Evolutionary conservation across 148 eudicot species (phyloP).

Genomic region (Rheum nobile): DNA sequence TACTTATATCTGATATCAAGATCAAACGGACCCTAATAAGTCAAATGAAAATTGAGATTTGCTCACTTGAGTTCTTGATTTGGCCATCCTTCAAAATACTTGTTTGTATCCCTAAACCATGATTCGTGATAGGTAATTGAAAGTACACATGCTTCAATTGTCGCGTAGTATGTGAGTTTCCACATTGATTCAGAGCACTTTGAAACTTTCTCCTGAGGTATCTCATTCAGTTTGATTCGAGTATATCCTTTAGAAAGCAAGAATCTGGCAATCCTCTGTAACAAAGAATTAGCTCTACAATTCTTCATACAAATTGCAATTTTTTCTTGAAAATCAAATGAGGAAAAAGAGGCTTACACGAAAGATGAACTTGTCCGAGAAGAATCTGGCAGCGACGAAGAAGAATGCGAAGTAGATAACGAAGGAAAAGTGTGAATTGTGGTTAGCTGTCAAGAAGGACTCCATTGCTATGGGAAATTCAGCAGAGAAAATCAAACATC

Average conservation of each 20-base stretch:
- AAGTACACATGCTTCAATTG: slow-evolving; percentile 46
- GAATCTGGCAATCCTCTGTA: slow-evolving; percentile 68
- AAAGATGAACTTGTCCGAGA: slow-evolving; percentile 60
- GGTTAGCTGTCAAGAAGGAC: slow-evolving; percentile 26
- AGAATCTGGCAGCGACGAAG: slow-evolving; percentile 52
- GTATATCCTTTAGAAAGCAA: slow-evolving; percentile 30
- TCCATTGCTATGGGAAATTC: slow-evolving; percentile 28
- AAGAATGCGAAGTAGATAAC: slow-evolving; percentile 46
- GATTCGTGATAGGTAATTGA: slow-evolving; percentile 41
- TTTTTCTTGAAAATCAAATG: neutral
- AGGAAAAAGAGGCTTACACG: slow-evolving; percentile 41
- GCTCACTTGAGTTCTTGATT: slow-evolving; percentile 79
- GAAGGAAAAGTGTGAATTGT: slow-evolving; percentile 30
- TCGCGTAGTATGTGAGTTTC: slow-evolving; percentile 78
- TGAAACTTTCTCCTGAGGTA: slow-evolving; percentile 35
- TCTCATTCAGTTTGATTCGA: slow-evolving; percentile 34
- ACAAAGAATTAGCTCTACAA: neutral
- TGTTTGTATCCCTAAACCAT: slow-evolving; percentile 55
- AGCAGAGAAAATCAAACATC: neutral
- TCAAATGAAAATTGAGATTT: neutral
- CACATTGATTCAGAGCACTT: slow-evolving; percentile 89
- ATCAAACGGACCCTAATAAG: no score
- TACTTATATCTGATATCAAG: no score
- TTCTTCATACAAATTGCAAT: no score
- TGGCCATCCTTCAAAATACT: slow-evolving; percentile 74